These are phyloP conservation scores for Jackrogersella minutella DNA, from an alignment of 495 filamentous ascomycete genomes.

Conservation along the genomic window DNA sequence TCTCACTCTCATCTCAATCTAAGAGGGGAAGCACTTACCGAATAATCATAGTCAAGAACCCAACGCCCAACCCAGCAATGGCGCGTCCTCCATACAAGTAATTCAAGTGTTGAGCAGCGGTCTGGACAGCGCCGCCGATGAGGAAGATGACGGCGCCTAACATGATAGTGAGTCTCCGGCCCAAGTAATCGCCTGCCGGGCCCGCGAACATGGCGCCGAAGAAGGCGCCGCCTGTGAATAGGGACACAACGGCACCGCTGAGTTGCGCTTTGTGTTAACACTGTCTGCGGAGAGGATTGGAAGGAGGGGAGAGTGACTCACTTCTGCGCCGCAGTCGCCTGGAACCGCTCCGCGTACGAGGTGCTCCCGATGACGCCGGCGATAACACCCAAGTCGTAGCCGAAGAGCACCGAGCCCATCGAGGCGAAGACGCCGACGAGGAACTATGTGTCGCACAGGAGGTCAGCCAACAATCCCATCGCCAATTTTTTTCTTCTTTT, in stretches of 20 bases:
- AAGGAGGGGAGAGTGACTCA: slow-evolving; percentile 43
- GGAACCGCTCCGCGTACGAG: slow-evolving; percentile 61
- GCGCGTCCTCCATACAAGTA: slow-evolving; percentile 51
- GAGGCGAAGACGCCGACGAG: slow-evolving; percentile 70
- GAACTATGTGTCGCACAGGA: slow-evolving; percentile 61
- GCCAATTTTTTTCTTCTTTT: too few species aligned
- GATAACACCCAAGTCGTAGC: slow-evolving; percentile 65
- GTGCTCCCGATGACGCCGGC: slow-evolving; percentile 64
- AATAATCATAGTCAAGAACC: slow-evolving; percentile 60
- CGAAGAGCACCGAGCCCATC: slow-evolving; percentile 67
- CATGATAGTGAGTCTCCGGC: slow-evolving; percentile 55
- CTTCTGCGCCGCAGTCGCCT: slow-evolving; percentile 62
- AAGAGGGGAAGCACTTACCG: slow-evolving; percentile 26
- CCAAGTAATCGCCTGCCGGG: slow-evolving; percentile 52
- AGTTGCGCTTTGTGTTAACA: not conserved
- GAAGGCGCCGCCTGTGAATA: slow-evolving; percentile 73
- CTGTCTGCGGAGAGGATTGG: not conserved
- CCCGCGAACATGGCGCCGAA: slow-evolving; percentile 34
- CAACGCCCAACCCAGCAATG: slow-evolving; percentile 56
- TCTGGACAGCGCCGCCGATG: slow-evolving; percentile 53
- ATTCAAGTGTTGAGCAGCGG: slow-evolving; percentile 45
- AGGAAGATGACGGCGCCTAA: slow-evolving; percentile 51
- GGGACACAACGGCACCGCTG: slow-evolving; percentile 71
- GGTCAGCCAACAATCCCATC: too few species aligned
- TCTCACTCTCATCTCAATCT: not conserved